Percentiles rank a stretch among this genome's conserved stretches.
These are phyloP conservation scores for Royoungia palumana DNA, from an alignment of 768 basidiomycete species.

Conservation along the genomic window DNA sequence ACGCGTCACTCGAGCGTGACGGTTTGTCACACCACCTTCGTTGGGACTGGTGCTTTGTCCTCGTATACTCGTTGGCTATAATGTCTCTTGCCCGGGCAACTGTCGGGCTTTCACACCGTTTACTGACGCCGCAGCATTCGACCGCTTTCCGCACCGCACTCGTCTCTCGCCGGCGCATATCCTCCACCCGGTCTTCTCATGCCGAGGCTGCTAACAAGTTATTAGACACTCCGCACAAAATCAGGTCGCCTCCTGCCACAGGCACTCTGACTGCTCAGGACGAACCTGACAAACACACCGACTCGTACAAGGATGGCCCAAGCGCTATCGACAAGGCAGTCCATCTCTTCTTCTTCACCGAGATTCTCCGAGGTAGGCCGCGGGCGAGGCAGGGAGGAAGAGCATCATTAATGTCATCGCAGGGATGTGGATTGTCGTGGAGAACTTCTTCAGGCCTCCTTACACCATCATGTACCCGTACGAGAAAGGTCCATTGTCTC, in stretches of 20 bases:
- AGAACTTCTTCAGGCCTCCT: conserved; percentile 89
- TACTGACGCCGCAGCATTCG: conserved; percentile 28
- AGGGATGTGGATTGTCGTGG: conserved; percentile 98
- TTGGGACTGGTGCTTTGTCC: conserved; percentile 13
- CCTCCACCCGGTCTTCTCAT: conserved; percentile 20
- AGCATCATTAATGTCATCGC: conserved; percentile 10
- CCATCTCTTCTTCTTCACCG: conserved; percentile 97
- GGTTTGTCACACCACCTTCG: conserved; percentile 20
- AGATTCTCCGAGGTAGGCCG: conserved; percentile 88
- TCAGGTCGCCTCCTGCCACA: conserved; percentile 34
- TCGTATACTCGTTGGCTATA: conserved; percentile 25
- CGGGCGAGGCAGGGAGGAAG: background rate
- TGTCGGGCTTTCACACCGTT: conserved; percentile 50
- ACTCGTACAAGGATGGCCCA: conserved; percentile 76
- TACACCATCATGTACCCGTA: conserved; percentile 99
- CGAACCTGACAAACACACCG: conserved; percentile 50
- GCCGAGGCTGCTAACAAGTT: conserved; percentile 16
- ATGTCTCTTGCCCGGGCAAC: conserved; percentile 59
- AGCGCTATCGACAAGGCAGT: conserved; percentile 95
- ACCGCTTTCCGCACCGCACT: conserved; percentile 34
- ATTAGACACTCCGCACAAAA: conserved; percentile 23
- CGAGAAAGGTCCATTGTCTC: conserved; percentile 96
- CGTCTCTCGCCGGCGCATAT: conserved; percentile 43
- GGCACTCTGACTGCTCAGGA: conserved; percentile 34
- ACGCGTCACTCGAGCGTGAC: conserved; percentile 26